Evolutionary conservation across 139 green algal species (phyloP).

Genomic region (Monoraphidium neglectum): DNA sequence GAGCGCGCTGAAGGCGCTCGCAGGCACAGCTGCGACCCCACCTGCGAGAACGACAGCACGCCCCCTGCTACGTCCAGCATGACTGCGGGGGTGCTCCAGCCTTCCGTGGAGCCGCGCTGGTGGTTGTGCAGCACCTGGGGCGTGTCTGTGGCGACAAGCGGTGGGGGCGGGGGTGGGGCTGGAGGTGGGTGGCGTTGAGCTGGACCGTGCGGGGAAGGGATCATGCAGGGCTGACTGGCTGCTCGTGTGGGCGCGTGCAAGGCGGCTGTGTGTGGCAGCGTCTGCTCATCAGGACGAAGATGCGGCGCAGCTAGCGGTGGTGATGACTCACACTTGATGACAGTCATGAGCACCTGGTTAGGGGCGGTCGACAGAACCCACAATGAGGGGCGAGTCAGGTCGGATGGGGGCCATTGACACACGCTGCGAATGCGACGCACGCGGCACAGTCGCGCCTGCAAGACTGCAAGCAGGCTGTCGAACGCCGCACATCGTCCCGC

Average conservation of each 20-base stretch:
- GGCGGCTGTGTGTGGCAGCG: neutral
- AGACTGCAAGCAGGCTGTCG: too few relatives aligned
- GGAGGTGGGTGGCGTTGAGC: neutral
- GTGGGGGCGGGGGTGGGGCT: neutral
- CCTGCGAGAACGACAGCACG: constrained; percentile 45
- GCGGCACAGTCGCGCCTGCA: too few relatives aligned
- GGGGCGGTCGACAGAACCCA: too few relatives aligned
- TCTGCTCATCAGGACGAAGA: neutral
- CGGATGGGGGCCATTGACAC: too few relatives aligned
- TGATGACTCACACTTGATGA: constrained; percentile 38
- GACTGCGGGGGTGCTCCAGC: constrained; percentile 59
- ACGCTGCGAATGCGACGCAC: too few relatives aligned
- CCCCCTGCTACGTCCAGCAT: constrained; percentile 67
- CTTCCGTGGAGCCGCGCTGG: constrained; percentile 47
- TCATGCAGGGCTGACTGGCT: neutral
- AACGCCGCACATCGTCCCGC: too few relatives aligned
- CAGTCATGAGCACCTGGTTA: too few relatives aligned
- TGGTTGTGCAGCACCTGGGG: constrained; percentile 51
- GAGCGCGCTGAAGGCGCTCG: too few relatives aligned
- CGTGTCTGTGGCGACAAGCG: too few relatives aligned
- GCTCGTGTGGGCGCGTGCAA: neutral
- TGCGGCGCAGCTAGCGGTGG: constrained; percentile 72
- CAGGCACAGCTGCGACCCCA: too few relatives aligned
- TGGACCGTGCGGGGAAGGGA: neutral
- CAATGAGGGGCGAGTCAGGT: too few relatives aligned